Percentiles rank a stretch among this genome's conserved stretches.
phyloP scores from a whole-genome alignment of 345 rosid species.

The Bruguiera sexangula region DNA sequence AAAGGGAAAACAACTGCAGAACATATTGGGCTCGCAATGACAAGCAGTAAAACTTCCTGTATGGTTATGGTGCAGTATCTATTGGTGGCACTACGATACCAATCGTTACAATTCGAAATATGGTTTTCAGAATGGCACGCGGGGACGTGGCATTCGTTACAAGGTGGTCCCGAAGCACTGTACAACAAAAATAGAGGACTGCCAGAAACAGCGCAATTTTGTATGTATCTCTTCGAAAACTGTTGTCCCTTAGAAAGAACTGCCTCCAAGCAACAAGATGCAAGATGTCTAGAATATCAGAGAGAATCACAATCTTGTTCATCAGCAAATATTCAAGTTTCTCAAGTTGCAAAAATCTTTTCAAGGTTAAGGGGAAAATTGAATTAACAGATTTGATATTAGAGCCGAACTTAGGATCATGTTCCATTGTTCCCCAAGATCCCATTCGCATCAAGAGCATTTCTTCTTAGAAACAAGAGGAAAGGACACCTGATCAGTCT shows the following conservation, averaged over 20 bases:
- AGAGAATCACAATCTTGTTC: too few species aligned
- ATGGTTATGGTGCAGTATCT: background rate
- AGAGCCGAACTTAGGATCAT: too few species aligned
- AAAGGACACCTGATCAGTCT: too few species aligned
- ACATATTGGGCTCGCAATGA: background rate
- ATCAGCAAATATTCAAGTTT: too few species aligned
- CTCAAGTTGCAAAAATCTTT: too few species aligned
- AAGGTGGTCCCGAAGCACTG: constrained; percentile 75
- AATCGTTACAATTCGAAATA: background rate
- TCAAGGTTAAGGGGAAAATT: background rate
- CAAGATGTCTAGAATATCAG: background rate
- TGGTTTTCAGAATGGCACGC: background rate
- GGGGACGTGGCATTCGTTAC: constrained; percentile 23
- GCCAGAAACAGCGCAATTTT: constrained; percentile 76
- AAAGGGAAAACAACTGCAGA: background rate
- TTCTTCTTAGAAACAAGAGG: too few species aligned
- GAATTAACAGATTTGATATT: too few species aligned
- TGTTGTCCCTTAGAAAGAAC: constrained; percentile 85
- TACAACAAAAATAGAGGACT: constrained; percentile 69
- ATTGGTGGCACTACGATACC: background rate
- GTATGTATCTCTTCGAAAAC: constrained; percentile 73
- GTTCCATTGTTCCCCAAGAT: too few species aligned
- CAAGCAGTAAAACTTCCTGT: background rate
- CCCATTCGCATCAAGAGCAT: too few species aligned
- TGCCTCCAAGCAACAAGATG: constrained; percentile 24